Evolutionary conservation across 768 basidiomycete genomes (phyloP), one percentile per base, ranked within the genome.

Genomic region (Austroboletus festivus): DNA sequence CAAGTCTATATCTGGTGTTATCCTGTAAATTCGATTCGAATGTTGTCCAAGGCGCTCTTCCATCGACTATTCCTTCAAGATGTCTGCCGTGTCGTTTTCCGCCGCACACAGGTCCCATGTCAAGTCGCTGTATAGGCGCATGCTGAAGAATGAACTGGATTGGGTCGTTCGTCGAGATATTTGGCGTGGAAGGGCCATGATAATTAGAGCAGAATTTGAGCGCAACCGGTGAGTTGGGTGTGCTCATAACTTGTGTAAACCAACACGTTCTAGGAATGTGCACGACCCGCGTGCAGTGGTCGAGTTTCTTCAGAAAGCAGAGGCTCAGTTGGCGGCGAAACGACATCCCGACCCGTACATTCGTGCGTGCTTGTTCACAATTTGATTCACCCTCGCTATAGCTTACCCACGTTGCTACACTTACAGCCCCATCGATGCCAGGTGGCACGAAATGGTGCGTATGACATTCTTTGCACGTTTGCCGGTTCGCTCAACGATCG

Each of bases 361-460:
- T 65, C 70, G 94, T 97, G 68, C 72, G 93, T 83, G 19, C 34
- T n/a, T 16, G 6, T 2, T 13, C 19, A 28, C 22, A 3, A 16
- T 19, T 33, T 13, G 20, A 34, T 44, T 22, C 33, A 47, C 11
- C 40, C 43, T 44, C 26, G 26, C 34, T 20, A 41, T n/a, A 35
- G 44, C 47, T 53, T 33, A 51, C 31, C 38, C 9, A 18, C 42
- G 37, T 19, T 41, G 1, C 19, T 55, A 34, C 52, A 34, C 16
- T 34, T 34, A 19, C 35, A 97, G 94, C 86, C 50, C 79, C 93
- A 40, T 61, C 78, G 34, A 87, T 83, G 66, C 91, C 92, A 40
- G 92, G 88, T 49, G 94, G 94, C 50, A 93, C 92, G n/a, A 96
- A 95, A 72, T 97, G 93, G 93, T 94, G 61, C 58, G 85, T 79